These are phyloP conservation scores for Akanthomyces uredinophilus DNA, from an alignment of 2,329 filamentous ascomycete genomes.

Conservation along the genomic window DNA sequence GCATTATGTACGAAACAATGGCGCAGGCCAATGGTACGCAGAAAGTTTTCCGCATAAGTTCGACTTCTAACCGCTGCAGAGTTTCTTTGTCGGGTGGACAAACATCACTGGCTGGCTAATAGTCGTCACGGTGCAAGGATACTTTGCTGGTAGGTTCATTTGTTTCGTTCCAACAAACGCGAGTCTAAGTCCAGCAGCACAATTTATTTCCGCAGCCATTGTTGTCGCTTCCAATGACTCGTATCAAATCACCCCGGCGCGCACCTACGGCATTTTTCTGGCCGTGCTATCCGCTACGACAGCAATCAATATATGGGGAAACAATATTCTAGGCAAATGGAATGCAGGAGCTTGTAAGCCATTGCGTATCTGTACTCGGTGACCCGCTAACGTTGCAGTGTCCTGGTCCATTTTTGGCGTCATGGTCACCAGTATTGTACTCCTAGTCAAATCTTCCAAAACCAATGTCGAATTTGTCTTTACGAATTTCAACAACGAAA, in stretches of 20 bases:
- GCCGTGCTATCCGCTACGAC: constrained; percentile 33
- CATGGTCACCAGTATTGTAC: constrained; percentile 38
- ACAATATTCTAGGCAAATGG: constrained; percentile 36
- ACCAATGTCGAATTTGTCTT: constrained; percentile 40
- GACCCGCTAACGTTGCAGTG: constrained; percentile 22
- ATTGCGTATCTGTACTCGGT: not conserved
- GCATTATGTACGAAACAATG: constrained; percentile 34
- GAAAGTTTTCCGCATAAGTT: rapidly evolving
- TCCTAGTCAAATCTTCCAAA: constrained; percentile 39
- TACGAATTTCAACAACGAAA: constrained; percentile 38
- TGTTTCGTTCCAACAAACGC: not conserved
- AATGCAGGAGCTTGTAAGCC: constrained; percentile 35
- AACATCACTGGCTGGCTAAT: constrained; percentile 43
- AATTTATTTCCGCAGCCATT: constrained; percentile 38
- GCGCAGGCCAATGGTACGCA: constrained; percentile 32
- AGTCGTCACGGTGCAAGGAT: constrained; percentile 38
- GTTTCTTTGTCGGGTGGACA: constrained; percentile 40
- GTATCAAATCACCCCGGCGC: constrained; percentile 33
- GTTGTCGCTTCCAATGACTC: constrained; percentile 34
- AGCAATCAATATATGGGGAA: constrained; percentile 37
- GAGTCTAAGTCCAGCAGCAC: constrained; percentile 23
- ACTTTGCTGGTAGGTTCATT: constrained; percentile 33
- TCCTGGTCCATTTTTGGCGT: constrained; percentile 39
- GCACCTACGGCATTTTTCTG: constrained; percentile 39
- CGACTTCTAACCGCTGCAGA: constrained; percentile 21